Conservation (phyloP, 192 early-diverging fungal genomes). For the Spizellomyces sp. region DNA sequence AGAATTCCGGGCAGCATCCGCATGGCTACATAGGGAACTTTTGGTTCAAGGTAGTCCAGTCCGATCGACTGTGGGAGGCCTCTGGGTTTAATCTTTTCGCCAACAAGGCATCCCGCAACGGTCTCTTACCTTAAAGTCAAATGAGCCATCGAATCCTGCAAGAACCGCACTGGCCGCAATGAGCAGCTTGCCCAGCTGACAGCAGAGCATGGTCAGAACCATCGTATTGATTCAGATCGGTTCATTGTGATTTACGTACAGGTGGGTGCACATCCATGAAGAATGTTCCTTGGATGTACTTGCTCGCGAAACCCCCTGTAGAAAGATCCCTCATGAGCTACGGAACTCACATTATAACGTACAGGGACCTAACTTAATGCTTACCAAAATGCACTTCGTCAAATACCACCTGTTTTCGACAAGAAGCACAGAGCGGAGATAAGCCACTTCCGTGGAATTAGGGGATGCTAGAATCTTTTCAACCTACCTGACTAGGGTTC, state of each 20-base stretch:
- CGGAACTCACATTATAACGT: too few relatives aligned
- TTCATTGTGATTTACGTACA: slow-evolving; percentile 1
- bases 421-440: too few relatives aligned
- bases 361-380: background rate
- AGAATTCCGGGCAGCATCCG: slow-evolving; percentile 80
- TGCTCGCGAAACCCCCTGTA: slow-evolving; percentile 47
- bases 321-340: background rate
- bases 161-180: slow-evolving; percentile 49
- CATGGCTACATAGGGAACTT: slow-evolving; percentile 88
- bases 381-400: slow-evolving; percentile 55
- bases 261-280: slow-evolving; percentile 65
- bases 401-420: slow-evolving; percentile 40
- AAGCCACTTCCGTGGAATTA: too few relatives aligned
- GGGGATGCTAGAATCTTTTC: too few relatives aligned
- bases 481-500: slow-evolving; percentile 33
- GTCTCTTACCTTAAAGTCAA: slow-evolving; percentile 42
- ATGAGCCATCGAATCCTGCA: slow-evolving; percentile 53
- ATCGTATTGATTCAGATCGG: background rate
- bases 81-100: slow-evolving; percentile 1
- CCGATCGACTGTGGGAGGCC: slow-evolving; percentile 78
- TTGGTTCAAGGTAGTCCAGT: slow-evolving; percentile 76
- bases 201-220: background rate
- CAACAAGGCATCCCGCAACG: background rate
- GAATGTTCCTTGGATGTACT: slow-evolving; percentile 53
- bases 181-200: slow-evolving; percentile 43